These are phyloP conservation scores for Mycena leptocephala DNA, from an alignment of 768 basidiomycete species.

Conservation along the genomic window DNA sequence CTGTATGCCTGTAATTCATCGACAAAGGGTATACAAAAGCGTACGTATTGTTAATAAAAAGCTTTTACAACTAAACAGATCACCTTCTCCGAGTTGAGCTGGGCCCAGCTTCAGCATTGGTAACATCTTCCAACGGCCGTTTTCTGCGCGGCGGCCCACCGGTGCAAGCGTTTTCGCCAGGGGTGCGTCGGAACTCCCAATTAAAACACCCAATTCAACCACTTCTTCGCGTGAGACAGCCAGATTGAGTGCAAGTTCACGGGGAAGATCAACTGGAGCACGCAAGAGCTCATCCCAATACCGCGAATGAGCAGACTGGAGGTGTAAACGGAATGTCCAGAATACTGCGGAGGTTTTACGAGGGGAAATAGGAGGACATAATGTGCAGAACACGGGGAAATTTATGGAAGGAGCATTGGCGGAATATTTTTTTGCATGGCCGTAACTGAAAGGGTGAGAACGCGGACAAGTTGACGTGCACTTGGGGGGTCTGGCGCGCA, in stretches of 20 bases:
- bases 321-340: slow-evolving; percentile 2
- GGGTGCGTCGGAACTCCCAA: not conserved
- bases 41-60: too few species aligned
- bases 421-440: not conserved
- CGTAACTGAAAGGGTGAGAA: not conserved
- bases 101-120: not conserved
- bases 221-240: not conserved
- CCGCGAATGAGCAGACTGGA: not conserved
- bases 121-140: not conserved
- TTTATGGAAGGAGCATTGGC: not conserved
- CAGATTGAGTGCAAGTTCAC: not conserved
- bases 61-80: too few species aligned
- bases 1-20: too few species aligned
- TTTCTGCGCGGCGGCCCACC: not conserved
- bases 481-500: too few species aligned
- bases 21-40: too few species aligned
- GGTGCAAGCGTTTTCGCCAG: not conserved
- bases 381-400: not conserved
- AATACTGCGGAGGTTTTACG: not conserved
- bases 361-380: not conserved
- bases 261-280: not conserved
- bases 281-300: not conserved
- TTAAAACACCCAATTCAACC: not conserved
- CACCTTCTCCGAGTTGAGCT: not conserved
- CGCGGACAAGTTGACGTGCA: not conserved